Evolutionary conservation across 1,284 basidiomycete species (phyloP).

Genomic region (Puccinia sorghi): DNA sequence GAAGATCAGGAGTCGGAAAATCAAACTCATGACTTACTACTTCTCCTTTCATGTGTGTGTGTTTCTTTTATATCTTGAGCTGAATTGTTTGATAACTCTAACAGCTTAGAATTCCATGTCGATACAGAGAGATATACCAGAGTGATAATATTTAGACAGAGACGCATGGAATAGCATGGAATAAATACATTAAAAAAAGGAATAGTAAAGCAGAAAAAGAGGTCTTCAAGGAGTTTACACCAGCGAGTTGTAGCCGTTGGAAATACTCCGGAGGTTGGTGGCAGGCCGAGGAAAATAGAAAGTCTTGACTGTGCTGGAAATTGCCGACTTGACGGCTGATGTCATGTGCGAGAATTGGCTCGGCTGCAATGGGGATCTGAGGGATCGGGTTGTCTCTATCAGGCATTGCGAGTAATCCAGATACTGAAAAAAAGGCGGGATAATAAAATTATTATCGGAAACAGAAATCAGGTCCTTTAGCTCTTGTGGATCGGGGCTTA

Average conservation of each 20-base stretch:
- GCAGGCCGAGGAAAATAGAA: not conserved
- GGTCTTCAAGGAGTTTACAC: not conserved
- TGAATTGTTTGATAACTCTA: too few relatives aligned
- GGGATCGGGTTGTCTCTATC: not conserved
- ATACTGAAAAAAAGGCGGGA: not conserved
- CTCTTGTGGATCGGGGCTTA: constrained; percentile 36
- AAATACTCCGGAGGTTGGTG: not conserved
- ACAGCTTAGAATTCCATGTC: too few relatives aligned
- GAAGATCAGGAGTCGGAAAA: too few relatives aligned
- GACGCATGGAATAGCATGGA: not conserved
- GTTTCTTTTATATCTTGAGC: too few relatives aligned
- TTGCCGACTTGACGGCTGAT: not conserved
- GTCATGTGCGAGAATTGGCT: not conserved
- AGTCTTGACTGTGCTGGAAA: not conserved
- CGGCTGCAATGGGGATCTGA: not conserved
- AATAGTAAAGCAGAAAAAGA: not conserved
- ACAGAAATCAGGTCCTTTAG: too few relatives aligned
- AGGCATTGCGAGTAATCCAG: constrained; percentile 18
- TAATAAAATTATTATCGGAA: not conserved
- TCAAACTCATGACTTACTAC: too few relatives aligned
- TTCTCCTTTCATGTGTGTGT: too few relatives aligned
- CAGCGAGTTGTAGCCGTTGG: not conserved
- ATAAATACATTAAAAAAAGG: not conserved
- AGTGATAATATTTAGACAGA: too few relatives aligned
- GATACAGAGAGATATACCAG: too few relatives aligned